phyloP scores from a whole-genome alignment of 495 filamentous ascomycete genomes.

The Lentithecium fluviatile region DNA sequence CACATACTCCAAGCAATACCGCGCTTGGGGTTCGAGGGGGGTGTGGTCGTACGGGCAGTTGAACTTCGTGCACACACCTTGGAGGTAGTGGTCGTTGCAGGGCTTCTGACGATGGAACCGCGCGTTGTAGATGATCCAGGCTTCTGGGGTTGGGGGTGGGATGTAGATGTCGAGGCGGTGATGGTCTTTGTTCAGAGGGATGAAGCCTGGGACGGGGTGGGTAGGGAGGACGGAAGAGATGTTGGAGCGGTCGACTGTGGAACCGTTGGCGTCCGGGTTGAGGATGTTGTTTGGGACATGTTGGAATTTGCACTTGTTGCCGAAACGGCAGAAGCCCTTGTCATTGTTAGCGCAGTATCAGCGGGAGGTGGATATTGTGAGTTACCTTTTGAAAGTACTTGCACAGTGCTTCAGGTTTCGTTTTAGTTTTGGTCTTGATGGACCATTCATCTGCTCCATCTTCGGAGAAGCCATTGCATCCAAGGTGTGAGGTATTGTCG shows the following conservation, averaged over 20 bases:
- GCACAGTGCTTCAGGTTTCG: slow-evolving; percentile 26
- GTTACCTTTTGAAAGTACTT: slow-evolving; percentile 34
- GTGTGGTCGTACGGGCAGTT: slow-evolving; percentile 36
- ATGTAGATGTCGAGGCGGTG: slow-evolving; percentile 36
- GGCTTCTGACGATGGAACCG: slow-evolving; percentile 34
- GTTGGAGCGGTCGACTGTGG: neutral
- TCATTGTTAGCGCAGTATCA: neutral
- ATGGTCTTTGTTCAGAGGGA: slow-evolving; percentile 36
- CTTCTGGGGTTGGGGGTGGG: slow-evolving; percentile 15
- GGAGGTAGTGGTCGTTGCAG: slow-evolving; percentile 38
- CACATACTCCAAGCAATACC: slow-evolving; percentile 29
- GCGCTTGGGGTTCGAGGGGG: slow-evolving; percentile 20
- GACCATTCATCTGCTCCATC: neutral
- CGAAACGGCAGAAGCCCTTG: slow-evolving; percentile 35
- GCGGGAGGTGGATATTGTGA: neutral
- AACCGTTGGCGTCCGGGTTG: neutral
- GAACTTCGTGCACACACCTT: slow-evolving; percentile 21
- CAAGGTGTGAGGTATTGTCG: neutral
- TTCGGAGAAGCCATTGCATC: neutral
- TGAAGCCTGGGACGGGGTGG: slow-evolving; percentile 19
- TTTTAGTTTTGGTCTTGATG: slow-evolving; percentile 8
- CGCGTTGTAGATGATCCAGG: slow-evolving; percentile 23
- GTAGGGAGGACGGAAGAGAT: slow-evolving; percentile 13
- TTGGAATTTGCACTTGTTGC: slow-evolving; percentile 34
- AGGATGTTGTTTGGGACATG: slow-evolving; percentile 19